Evolutionary conservation across 2,329 filamentous ascomycete genomes (phyloP).

Genomic region (Venturia effusa): DNA sequence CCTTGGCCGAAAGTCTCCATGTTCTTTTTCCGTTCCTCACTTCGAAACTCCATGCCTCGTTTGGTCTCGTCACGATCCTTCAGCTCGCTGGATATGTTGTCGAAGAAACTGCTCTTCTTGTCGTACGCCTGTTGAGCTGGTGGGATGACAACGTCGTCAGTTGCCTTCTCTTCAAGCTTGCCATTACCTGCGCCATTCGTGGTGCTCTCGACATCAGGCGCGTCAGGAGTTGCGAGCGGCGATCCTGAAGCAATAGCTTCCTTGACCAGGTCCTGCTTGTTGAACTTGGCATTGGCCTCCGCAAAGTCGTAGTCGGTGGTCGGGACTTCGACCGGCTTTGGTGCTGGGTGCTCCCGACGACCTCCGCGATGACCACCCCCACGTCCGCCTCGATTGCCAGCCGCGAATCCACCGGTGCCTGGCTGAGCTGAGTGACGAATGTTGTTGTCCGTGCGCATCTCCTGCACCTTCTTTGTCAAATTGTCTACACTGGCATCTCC

Average conservation of each 20-base stretch:
- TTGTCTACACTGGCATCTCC: constrained; percentile 47
- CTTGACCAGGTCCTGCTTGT: constrained; percentile 77
- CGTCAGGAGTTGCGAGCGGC: constrained; percentile 45
- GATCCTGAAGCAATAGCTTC: constrained; percentile 75
- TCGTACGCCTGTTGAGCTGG: constrained; percentile 52
- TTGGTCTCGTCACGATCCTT: constrained; percentile 75
- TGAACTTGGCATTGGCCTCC: constrained; percentile 76
- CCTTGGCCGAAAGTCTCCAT: constrained; percentile 97
- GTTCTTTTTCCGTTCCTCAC: constrained; percentile 88
- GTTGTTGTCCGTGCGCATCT: constrained; percentile 57
- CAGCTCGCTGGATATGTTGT: constrained; percentile 92
- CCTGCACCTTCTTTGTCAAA: constrained; percentile 61
- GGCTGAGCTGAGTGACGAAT: constrained; percentile 40
- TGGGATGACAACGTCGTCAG: constrained; percentile 35
- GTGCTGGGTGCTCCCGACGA: constrained; percentile 31
- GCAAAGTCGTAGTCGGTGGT: constrained; percentile 89
- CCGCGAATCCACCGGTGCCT: constrained; percentile 28
- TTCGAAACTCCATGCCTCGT: constrained; percentile 80
- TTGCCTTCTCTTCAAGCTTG: constrained; percentile 23
- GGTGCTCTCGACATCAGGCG: constrained; percentile 23
- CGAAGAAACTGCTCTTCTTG: constrained; percentile 85
- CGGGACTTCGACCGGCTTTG: constrained; percentile 75
- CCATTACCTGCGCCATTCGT: constrained; percentile 24
- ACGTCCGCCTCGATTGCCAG: constrained; percentile 29
- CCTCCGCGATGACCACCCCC: constrained; percentile 37